A percentile compares a stretch with the other conserved stretches of the same genome.
Conservation (phyloP, 1,284 basidiomycete genomes). For the Sanghuangporus sanghuang region DNA sequence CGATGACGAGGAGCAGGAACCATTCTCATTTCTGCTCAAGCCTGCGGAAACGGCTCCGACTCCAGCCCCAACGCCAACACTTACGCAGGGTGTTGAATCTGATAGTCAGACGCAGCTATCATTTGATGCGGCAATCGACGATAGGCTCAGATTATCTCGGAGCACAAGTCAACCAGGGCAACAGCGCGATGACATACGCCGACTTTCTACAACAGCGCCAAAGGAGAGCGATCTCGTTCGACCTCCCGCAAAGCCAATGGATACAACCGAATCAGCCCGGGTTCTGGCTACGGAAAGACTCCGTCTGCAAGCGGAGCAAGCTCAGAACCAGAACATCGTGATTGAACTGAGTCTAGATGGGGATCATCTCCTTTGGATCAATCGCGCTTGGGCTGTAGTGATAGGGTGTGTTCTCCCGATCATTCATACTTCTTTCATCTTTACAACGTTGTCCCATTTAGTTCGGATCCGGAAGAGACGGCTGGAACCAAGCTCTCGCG, state of each 20-base stretch:
- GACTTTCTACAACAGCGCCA: constrained; percentile 2
- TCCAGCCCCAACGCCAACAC: constrained; percentile 30
- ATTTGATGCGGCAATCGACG: constrained; percentile 14
- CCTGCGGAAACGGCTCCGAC: constrained; percentile 55
- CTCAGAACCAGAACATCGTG: constrained; percentile 92
- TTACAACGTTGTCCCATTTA: constrained; percentile 29
- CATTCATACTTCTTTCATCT: background rate
- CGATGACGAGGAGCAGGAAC: constrained; percentile 78
- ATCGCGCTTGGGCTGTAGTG: constrained; percentile 90
- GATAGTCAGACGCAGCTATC: constrained; percentile 10
- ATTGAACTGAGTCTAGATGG: constrained; percentile 93
- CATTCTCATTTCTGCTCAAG: constrained; percentile 85
- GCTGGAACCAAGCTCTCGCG: constrained; percentile 79
- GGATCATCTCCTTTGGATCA: constrained; percentile 89
- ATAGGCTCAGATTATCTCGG: constrained; percentile 12
- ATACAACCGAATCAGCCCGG: constrained; percentile 65
- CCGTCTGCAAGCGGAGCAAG: constrained; percentile 83
- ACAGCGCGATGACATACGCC: constrained; percentile 2
- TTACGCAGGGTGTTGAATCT: constrained; percentile 34
- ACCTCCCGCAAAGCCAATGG: constrained; percentile 39
- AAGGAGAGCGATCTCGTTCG: constrained; percentile 16
- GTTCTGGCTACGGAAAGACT: constrained; percentile 81
- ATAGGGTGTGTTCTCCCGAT: constrained; percentile 68
- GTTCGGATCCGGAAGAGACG: constrained; percentile 81
- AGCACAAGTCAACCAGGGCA: constrained; percentile 13